Conservation (phyloP, 2,329 filamentous ascomycete species). For the Dactylonectria macrodidyma region DNA sequence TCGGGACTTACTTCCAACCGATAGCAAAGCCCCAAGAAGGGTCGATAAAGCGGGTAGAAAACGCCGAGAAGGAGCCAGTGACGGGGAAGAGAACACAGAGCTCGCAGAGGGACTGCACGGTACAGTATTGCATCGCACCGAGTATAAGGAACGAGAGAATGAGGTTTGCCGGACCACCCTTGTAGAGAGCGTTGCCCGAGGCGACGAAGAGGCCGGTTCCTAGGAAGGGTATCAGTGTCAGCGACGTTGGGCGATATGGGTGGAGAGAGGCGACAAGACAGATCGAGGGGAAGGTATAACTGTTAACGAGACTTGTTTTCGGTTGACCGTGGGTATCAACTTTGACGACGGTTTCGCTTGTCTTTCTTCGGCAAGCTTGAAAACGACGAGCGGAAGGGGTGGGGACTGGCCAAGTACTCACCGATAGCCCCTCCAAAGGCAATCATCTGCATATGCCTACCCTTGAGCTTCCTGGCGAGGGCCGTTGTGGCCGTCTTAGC, state of each 20-base stretch:
- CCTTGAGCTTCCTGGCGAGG: background rate
- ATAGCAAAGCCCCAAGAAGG: constrained; percentile 79
- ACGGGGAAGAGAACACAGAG: constrained; percentile 91
- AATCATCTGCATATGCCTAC: background rate
- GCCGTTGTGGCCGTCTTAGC: background rate
- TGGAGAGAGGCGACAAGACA: no score
- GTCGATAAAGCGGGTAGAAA: constrained; percentile 85
- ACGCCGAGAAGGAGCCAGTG: constrained; percentile 91
- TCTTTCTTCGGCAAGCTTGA: background rate
- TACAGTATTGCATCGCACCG: constrained; percentile 90
- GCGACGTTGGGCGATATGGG: no score
- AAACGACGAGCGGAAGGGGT: no score
- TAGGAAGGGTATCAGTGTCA: constrained; percentile 44
- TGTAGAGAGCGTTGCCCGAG: constrained; percentile 78
- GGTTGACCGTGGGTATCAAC: no score
- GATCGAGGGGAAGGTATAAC: no score
- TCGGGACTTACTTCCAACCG: constrained; percentile 85
- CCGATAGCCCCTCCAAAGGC: background rate
- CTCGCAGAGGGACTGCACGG: constrained; percentile 91
- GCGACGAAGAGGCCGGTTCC: constrained; percentile 89
- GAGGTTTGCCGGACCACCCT: constrained; percentile 82
- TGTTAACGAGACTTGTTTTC: no score
- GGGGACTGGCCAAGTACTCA: background rate
- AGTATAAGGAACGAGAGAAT: constrained; percentile 83
- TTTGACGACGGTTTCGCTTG: no score